These are phyloP conservation scores for Yamadazyma dushanensis DNA, from an alignment of 1,139 yeast species.

Conservation along the genomic window DNA sequence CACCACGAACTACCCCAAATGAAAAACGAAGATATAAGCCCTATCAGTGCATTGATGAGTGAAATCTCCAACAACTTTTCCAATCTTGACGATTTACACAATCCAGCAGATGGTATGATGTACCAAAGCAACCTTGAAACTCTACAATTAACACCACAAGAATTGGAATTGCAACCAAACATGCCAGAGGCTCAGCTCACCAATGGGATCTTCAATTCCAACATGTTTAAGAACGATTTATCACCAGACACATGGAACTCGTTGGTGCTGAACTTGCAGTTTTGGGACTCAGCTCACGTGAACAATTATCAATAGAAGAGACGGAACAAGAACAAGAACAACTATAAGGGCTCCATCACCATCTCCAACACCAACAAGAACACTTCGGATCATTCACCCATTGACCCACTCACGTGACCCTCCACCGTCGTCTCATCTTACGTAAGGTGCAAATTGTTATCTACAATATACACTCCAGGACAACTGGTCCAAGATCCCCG, in stretches of 20 bases:
- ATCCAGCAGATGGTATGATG: not conserved
- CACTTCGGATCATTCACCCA: no score
- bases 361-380: no score
- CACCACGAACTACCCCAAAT: not conserved
- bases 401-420: no score
- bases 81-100: not conserved
- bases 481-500: no score
- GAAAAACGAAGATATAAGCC: slow-evolving; percentile 1
- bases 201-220: not conserved
- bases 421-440: no score
- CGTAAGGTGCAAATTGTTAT: no score
- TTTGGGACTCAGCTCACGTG: slow-evolving; percentile 12
- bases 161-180: not conserved
- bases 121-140: slow-evolving; percentile 1
- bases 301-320: not conserved
- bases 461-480: no score
- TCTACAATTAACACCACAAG: not conserved
- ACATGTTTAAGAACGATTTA: slow-evolving; percentile 10
- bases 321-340: not conserved
- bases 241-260: slow-evolving; percentile 14
- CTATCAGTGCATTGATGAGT: slow-evolving; percentile 9
- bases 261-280: slow-evolving; percentile 11
- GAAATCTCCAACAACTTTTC: slow-evolving; percentile 13
- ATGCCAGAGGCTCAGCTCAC: not conserved
- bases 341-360: no score